Evolutionary conservation across 257 asterid species (phyloP), one percentile per base, ranked within the genome.

Genomic region (Prunella vulgaris): DNA sequence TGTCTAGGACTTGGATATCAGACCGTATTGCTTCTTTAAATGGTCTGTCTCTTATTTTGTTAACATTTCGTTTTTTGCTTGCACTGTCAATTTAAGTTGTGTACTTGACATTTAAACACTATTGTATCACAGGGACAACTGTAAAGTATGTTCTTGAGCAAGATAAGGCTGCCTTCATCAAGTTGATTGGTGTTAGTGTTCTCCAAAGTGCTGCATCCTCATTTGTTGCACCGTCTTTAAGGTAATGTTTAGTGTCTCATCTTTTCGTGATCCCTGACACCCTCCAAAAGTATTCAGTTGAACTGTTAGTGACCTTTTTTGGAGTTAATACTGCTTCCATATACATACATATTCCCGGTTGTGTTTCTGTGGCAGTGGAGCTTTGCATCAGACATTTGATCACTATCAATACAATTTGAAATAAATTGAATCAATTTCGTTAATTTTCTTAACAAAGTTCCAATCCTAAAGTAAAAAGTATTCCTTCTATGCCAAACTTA

Each of bases 201-300:
- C 93, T 94, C 76, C 99, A 94, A 77, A 94, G 99, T 85, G 97
- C 95, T 28, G 99, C 99, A 58, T 90, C 97, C 76, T 91, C 99
- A 70, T 91, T 94, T 67, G 84, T 94, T 64, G 99, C 97, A 69
- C 99, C 99, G 15, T 91, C 99, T 49, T 85, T 94, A 81, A 91
- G 97, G 99, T 94, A 72, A 82, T 40, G 68, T 66, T 54, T 57
- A 15, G 33, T 44, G 59, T 77, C 59, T 76, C 35, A 1, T 18
- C 4, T 40, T 10, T 42, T 42, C 49, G 13, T 3, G 49, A 40
- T 35, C 42, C 12, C 10, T 7, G 42, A 35, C 42, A 35, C 42
- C 42, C 42, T 35, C 42, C 42, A 35, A 35, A n/a, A 35, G 42
- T 35, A 35, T 7, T 7, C 42, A 35, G 8, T 38, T 17, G 24